phyloP scores from a whole-genome alignment of 192 early-diverging fungal species.

The Gonapodya sp. region DNA sequence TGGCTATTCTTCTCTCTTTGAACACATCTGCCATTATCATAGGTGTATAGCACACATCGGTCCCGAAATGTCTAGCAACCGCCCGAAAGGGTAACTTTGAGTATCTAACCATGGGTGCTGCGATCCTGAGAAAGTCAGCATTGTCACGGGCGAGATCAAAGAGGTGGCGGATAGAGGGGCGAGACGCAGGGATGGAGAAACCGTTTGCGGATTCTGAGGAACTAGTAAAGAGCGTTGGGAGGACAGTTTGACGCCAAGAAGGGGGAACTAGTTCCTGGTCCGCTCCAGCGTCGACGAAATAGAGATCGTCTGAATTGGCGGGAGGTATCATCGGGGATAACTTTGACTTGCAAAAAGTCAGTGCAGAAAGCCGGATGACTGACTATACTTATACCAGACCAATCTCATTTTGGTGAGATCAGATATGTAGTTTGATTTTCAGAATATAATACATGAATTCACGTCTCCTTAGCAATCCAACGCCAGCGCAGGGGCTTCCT shows the following conservation, averaged over 20 bases:
- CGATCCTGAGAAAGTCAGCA: not conserved
- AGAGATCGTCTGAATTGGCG: too few species aligned
- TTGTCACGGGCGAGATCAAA: not conserved
- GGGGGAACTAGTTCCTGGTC: not conserved
- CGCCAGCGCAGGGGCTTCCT: too few species aligned
- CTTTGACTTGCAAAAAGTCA: too few species aligned
- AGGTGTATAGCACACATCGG: conserved; percentile 84
- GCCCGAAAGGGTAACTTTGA: conserved; percentile 90
- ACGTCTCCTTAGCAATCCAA: too few species aligned
- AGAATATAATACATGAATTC: too few species aligned
- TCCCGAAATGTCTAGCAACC: conserved; percentile 73
- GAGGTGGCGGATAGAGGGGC: not conserved
- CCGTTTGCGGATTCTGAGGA: not conserved
- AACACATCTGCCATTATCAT: conserved; percentile 96
- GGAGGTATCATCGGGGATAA: too few species aligned
- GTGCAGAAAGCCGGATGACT: too few species aligned
- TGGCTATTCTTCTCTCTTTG: conserved; percentile 67
- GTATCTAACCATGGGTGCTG: conserved; percentile 93
- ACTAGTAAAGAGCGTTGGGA: not conserved
- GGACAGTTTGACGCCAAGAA: not conserved
- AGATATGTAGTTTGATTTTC: too few species aligned
- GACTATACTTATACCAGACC: too few species aligned
- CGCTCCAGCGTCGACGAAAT: not conserved
- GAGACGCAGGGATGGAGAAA: not conserved
- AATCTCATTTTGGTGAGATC: too few species aligned